Evolutionary conservation across 2,329 filamentous ascomycete species (phyloP).

Genomic region (Aureobasidium sp.): DNA sequence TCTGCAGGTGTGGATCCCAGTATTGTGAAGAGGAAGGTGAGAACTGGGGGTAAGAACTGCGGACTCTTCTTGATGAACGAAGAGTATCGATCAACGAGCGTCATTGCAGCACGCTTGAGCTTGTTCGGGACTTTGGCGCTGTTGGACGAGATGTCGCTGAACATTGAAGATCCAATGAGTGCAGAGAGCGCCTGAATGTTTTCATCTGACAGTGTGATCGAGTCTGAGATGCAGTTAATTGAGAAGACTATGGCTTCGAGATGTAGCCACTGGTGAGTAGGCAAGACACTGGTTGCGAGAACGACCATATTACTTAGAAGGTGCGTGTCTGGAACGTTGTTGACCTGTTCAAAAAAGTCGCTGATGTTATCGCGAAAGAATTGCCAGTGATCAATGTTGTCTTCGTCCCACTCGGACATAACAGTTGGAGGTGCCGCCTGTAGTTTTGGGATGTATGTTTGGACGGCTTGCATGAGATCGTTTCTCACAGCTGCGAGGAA

Average conservation of each 20-base stretch:
- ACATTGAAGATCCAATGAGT: conserved; percentile 57
- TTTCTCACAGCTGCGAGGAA: conserved; percentile 54
- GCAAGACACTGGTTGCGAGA: conserved; percentile 34
- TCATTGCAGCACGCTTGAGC: conserved; percentile 59
- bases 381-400: conserved; percentile 58
- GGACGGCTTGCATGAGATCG: conserved; percentile 50
- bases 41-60: conserved; percentile 57
- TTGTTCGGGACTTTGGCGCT: conserved; percentile 48
- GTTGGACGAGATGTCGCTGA: conserved; percentile 40
- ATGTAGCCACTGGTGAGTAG: conserved; percentile 38
- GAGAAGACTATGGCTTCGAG: conserved; percentile 51
- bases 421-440: conserved; percentile 51
- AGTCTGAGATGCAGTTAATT: conserved; percentile 57
- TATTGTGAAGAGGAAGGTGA: conserved; percentile 67
- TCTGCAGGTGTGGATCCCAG: conserved; percentile 43
- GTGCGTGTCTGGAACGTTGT: conserved; percentile 42
- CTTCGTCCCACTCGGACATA: conserved; percentile 60
- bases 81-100: conserved; percentile 63
- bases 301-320: conserved; percentile 41
- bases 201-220: conserved; percentile 19
- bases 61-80: conserved; percentile 68
- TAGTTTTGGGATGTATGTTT: conserved; percentile 20
- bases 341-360: conserved; percentile 67
- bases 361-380: conserved; percentile 71
- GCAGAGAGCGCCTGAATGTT: conserved; percentile 52